Base-by-base conservation (phyloP, 2,329 filamentous ascomycete genomes). In the Botrytis hyacinthi region DNA sequence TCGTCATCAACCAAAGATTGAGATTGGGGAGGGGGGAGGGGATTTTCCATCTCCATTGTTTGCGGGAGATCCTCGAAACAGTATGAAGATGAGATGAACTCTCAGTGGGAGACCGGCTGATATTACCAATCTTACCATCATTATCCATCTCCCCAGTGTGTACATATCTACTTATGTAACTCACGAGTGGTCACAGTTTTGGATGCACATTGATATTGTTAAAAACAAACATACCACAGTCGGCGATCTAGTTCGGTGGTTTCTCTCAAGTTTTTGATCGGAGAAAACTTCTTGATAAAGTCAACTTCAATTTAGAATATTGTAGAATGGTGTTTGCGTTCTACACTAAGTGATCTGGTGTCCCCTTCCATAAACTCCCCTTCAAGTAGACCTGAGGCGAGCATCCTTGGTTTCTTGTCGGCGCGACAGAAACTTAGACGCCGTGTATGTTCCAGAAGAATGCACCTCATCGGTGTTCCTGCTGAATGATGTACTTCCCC, bases 371-470 rank as follows among this genome's bases (percentile, higher is more conserved):
- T 72, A 44, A 72, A 67, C 44, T 40, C 44, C 63, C 26, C 14
- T 14, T 44, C 32, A 32, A 66, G 62, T 54, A 48, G 32, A 67
- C 60, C 40, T 71, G 26, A 65, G 44, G 70, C 60, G 22, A 71
- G 35, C 14, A 40, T 42, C 66, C 14, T 40, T 29, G 22, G 37
- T 29, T 54, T 54, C 65, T 60, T 42, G 51, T 18, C 51, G 62
- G 51, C 40, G 18, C 42, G 29, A 72, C 51, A 61, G 35, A 37
- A 7, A 26, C 37, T 68, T 68, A 72, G 62, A 72, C 71, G 71
- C 62, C 42, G 48, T 68, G 51, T 20, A 69, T 44, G 32, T 72
- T 72, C 71, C 42, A 72, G 71, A 72, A 72, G 71, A 67, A 72
- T 12, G 71, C 71, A 57, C 18, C 32, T 69, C 69, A 29, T 57